These are phyloP conservation scores for Claviceps maximensis DNA, from an alignment of 2,329 filamentous ascomycete species.

Conservation along the genomic window DNA sequence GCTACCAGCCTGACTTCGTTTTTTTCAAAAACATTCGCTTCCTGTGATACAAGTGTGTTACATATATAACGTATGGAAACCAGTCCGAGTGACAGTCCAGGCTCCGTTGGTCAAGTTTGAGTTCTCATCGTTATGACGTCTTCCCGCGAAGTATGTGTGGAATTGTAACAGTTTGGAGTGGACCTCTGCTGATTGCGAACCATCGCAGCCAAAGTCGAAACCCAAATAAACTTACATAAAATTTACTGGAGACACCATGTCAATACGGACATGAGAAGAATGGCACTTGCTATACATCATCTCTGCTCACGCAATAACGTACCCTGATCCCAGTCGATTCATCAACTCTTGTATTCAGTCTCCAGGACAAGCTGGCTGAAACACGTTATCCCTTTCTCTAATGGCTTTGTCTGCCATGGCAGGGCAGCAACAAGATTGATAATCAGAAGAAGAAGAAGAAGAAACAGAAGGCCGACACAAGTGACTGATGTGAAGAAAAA, in stretches of 20 bases:
- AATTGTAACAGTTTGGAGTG: too few species aligned
- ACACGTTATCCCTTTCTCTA: not conserved
- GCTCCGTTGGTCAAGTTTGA: not conserved
- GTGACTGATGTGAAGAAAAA: not conserved
- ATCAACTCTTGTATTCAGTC: not conserved
- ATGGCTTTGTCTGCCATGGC: not conserved
- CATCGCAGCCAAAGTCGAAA: too few species aligned
- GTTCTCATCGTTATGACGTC: not conserved
- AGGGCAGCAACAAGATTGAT: not conserved
- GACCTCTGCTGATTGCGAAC: too few species aligned
- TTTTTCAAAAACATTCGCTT: not conserved
- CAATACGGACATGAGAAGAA: not conserved
- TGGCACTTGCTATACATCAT: not conserved
- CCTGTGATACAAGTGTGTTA: not conserved
- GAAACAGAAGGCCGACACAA: not conserved
- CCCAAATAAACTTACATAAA: too few species aligned
- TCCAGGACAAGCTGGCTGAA: not conserved
- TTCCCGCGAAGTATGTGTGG: not conserved
- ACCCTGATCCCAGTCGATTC: not conserved
- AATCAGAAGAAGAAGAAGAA: not conserved
- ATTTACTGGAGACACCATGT: not conserved
- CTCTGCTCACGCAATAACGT: not conserved
- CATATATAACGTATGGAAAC: not conserved
- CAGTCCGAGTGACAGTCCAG: not conserved
- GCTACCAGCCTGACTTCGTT: not conserved